Conservation (phyloP, 108 stramenopile species). For the Discostella pseudostelligera region DNA sequence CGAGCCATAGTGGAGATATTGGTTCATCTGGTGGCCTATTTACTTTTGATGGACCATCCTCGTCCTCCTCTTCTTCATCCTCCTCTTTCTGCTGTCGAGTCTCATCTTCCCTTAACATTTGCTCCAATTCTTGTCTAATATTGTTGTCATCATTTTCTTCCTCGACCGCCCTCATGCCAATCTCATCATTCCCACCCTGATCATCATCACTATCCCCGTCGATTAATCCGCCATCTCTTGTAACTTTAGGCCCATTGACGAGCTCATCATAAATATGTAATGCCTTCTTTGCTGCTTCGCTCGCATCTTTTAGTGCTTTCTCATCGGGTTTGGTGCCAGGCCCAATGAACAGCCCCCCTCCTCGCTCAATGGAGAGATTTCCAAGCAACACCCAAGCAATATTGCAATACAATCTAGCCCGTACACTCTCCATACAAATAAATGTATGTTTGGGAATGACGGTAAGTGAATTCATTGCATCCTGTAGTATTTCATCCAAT, state of each 20-base stretch:
- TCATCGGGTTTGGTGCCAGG: slow-evolving; percentile 1
- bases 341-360: no score
- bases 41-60: neutral
- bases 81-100: slow-evolving; percentile 1
- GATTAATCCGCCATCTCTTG: slow-evolving; percentile 7
- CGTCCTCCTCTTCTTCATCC: slow-evolving; percentile 10
- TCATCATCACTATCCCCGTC: slow-evolving; percentile 13
- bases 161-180: neutral
- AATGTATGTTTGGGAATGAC: slow-evolving; percentile 32
- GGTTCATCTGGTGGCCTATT: slow-evolving; percentile 15
- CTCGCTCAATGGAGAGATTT: neutral
- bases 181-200: slow-evolving; percentile 10
- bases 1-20: slow-evolving; percentile 28
- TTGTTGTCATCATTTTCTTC: neutral
- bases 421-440: slow-evolving; percentile 38
- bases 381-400: slow-evolving; percentile 39
- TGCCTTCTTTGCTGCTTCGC: slow-evolving; percentile 66
- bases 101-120: slow-evolving; percentile 26
- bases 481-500: slow-evolving; percentile 26
- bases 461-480: slow-evolving; percentile 24
- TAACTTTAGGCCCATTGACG: slow-evolving; percentile 28
- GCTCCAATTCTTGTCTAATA: slow-evolving; percentile 21
- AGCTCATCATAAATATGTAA: slow-evolving; percentile 59
- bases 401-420: slow-evolving; percentile 44
- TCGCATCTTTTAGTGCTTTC: slow-evolving; percentile 57